These are phyloP conservation scores for Artemisia argyi DNA, from an alignment of 129 eudicot genomes.

Conservation along the genomic window DNA sequence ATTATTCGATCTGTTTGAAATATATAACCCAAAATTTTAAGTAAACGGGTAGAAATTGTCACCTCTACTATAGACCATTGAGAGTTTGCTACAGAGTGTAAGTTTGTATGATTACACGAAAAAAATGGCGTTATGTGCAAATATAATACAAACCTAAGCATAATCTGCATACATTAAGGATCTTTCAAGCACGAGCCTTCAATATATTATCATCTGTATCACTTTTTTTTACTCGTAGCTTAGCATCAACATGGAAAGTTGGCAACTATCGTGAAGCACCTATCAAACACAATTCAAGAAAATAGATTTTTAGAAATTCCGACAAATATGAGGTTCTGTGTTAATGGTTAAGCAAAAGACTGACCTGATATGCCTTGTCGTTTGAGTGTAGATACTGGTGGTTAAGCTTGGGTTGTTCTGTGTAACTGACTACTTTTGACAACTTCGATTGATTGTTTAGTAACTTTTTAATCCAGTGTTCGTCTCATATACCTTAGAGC, in stretches of 20 bases:
- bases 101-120: background rate
- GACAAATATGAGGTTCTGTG: background rate
- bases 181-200: background rate
- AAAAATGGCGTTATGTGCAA: slow-evolving; percentile 23
- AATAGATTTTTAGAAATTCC: background rate
- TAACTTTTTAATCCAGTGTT: slow-evolving; percentile 39
- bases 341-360: slow-evolving; percentile 8
- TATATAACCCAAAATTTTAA: background rate
- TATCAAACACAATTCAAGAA: slow-evolving; percentile 8
- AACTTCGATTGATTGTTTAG: background rate
- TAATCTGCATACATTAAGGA: background rate
- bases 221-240: slow-evolving; percentile 2
- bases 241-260: slow-evolving; percentile 21
- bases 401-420: slow-evolving; percentile 4
- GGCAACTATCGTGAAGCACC: background rate
- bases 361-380: slow-evolving; percentile 19
- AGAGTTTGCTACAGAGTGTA: no score
- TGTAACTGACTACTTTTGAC: slow-evolving; percentile 17
- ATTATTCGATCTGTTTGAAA: no score
- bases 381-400: slow-evolving; percentile 13
- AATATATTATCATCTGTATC: background rate
- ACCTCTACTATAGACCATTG: background rate
- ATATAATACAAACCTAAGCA: slow-evolving; percentile 19
- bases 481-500: slow-evolving; percentile 87
- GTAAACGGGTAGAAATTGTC: background rate